Evolutionary conservation across 2,329 filamentous ascomycete species (phyloP), one percentile per base, ranked within the genome.

Genomic region (Cercospora zeae-maydis): DNA sequence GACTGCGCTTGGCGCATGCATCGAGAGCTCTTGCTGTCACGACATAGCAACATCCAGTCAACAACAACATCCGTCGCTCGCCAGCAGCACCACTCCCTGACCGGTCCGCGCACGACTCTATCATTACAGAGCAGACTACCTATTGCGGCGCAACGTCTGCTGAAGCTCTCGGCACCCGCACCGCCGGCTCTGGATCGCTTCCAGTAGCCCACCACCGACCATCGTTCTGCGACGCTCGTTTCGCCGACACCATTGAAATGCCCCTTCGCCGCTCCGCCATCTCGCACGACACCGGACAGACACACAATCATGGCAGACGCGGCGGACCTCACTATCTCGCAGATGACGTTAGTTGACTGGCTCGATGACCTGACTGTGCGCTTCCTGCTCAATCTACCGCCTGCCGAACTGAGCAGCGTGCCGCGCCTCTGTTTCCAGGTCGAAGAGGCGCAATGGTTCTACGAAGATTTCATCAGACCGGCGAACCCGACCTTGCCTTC

Each of bases 391-490:
- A 98, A 99, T 79, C 86, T 98, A 65, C 95, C 96, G 51, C 84
- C 90, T 68, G 92, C 95, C 78, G 95, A 99, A 78, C 85, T 98
- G 52, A 87, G 88, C 69, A 92, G 91, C 2, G 90, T 96, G 62
- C 91, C 92, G 75, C 89, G 95, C 74, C 95, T 99, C 78, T 98
- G 93, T 79, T 99, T 99, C 77, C 93, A 98, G 79, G 90, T 99
- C 71, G 95, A 99, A 78, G 96, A 99, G 79, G 95, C 95, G 72
- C 96, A 99, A 87, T 99, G 95, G 95, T 99, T 96, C 79, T 99
- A 99, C 85, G 95, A 99, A 82, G 95, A 99, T 78, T 99, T 99
- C 75, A 92, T 99, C 76, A 91, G 95, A 53, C 93, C 93, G 9
- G 65, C 68, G 24, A 97, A 77, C 88, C 92, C 58, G 84, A 21